Percentiles rank a stretch among this genome's conserved stretches.
Evolutionary conservation across 2,329 filamentous ascomycete genomes (phyloP).

Genomic region (Cladosporium austrohemisphaericum): DNA sequence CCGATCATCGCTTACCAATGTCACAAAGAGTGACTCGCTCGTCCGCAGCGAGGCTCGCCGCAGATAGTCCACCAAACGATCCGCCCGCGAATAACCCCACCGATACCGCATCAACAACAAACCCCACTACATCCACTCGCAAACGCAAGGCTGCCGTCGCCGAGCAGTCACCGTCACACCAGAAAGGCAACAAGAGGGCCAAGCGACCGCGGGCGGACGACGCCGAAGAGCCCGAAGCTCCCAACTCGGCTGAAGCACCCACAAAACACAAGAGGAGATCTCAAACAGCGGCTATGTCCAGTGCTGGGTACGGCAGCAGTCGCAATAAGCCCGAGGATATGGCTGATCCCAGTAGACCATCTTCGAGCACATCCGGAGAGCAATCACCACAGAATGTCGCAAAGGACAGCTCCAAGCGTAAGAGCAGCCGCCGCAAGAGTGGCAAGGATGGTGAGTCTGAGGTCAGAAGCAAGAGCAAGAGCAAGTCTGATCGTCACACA

Average conservation of each 20-base stretch:
- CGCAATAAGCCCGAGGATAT: conserved; percentile 15
- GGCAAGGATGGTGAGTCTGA: conserved; percentile 42
- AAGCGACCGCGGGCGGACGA: conserved; percentile 58
- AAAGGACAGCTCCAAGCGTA: conserved; percentile 65
- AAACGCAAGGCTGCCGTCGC: conserved; percentile 70
- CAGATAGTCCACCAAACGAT: conserved; percentile 45
- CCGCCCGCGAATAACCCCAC: conserved; percentile 30
- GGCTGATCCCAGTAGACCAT: conserved; percentile 47
- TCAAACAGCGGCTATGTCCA: conserved; percentile 63
- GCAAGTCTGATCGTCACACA: conserved; percentile 29
- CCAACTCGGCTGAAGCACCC: conserved; percentile 46
- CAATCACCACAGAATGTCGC: conserved; percentile 52
- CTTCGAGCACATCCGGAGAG: conserved; percentile 62
- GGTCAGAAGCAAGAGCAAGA: background rate
- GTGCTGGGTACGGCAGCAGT: conserved; percentile 57
- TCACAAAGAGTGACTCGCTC: conserved; percentile 95
- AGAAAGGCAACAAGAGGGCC: conserved; percentile 38
- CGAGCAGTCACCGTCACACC: conserved; percentile 49
- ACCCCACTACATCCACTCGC: conserved; percentile 43
- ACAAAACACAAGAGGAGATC: conserved; percentile 50
- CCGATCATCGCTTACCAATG: conserved; percentile 60
- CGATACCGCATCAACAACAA: conserved; percentile 29
- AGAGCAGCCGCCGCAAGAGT: conserved; percentile 67
- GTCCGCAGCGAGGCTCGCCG: conserved; percentile 74
- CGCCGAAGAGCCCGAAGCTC: conserved; percentile 30